Conservation (phyloP, 345 rosid species). For the Syzygium oleosum region DNA sequence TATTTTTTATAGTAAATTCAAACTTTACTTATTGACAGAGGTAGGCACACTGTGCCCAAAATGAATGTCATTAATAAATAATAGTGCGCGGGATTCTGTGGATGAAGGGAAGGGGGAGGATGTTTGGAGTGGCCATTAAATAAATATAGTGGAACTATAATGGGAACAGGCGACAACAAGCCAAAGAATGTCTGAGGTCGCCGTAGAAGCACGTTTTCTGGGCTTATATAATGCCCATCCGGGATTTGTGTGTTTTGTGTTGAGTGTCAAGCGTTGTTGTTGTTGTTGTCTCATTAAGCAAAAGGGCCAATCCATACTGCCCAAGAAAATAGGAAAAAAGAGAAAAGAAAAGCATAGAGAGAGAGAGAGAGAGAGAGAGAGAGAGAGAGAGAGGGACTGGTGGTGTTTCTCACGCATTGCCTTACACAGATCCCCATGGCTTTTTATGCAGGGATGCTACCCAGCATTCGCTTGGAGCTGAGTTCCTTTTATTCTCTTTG, state of each 20-base stretch:
- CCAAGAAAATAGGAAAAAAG: neutral
- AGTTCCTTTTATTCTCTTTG: neutral
- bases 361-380: neutral
- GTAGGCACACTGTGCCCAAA: neutral
- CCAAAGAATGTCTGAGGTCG: neutral
- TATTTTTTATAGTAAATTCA: neutral
- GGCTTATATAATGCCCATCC: neutral
- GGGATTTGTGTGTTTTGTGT: neutral
- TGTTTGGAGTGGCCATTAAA: neutral
- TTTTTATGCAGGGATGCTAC: constrained; percentile 30
- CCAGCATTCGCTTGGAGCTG: constrained; percentile 34
- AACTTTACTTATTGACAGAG: neutral
- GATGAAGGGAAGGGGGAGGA: neutral
- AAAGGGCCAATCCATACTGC: neutral
- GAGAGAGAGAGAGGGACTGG: constrained; percentile 2
- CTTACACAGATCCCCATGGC: constrained; percentile 9
- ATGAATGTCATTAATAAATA: neutral
- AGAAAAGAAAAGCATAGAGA: neutral
- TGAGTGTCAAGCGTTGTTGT: neutral
- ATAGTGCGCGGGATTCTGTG: neutral
- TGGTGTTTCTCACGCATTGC: constrained; percentile 2
- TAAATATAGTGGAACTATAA: neutral
- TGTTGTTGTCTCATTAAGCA: neutral
- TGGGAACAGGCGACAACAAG: neutral
- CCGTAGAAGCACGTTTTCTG: neutral